Base-by-base conservation (phyloP, 495 filamentous ascomycete species). In the Tetracladium setigerum region DNA sequence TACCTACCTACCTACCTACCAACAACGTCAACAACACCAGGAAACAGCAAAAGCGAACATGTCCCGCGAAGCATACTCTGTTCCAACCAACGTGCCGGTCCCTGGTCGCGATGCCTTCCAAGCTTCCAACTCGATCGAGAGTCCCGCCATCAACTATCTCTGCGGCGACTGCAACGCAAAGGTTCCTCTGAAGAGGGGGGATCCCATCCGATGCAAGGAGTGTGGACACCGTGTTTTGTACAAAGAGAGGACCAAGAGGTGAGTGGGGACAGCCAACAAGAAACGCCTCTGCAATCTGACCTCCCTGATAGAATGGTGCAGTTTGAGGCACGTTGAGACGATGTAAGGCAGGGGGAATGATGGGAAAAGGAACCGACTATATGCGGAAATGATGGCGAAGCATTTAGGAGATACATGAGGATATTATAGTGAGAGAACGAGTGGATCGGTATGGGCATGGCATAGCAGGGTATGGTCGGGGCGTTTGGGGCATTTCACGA, bases 181-280 rank as follows among this genome's bases (percentile, higher is more conserved):
- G 48, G 87, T 95, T 16, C 73, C 80, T 8, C 71, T 97, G 55
- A 85, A 87, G 67, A 78, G 84, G 50, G 87, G 81, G 46, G 89
- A 95, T 56, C 83, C 85, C 45, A 94, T 97, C 55, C 81, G 92
- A 19, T 99, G 92, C 73, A 87, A 90, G 67, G 88, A 91, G 66
- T 99, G 92, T 63, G 94, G 92, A 18, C 89, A 95, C 62, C 84
- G 92, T 50, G 88, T 99, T 42, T 69, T 99, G 50, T 96, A 96
- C 67, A 99, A 99, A 77, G 87, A 95, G 79, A 70, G 92, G 57
- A 99, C 92, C 30, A 96, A 95, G 75, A 77, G 94, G 92, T 96
- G 64, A 66, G 81, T 63, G 50, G 16, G 15, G 22, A 12, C 38
- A 17, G 12, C 8, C 13, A 44, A 15, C 11, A 9, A 18, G 38